A percentile compares a stretch with the other conserved stretches of the same genome.
These are phyloP conservation scores for Verticillium zaregamsianum DNA, from an alignment of 2,329 filamentous ascomycete genomes.

Conservation along the genomic window DNA sequence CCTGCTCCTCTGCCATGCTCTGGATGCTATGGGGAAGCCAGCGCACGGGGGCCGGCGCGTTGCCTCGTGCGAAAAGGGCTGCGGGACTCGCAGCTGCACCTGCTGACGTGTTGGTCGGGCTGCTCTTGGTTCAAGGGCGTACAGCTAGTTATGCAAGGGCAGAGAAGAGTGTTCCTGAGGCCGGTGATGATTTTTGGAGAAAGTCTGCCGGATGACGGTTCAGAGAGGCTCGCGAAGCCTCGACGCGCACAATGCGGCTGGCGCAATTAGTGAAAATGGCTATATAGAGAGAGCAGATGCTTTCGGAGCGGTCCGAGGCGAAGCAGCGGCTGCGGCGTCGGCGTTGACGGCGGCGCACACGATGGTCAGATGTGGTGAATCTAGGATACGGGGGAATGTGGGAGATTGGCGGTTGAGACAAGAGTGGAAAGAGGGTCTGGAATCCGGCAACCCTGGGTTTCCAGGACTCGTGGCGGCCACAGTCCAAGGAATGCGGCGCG, in stretches of 20 bases:
- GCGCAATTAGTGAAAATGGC: background rate
- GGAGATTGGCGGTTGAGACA: background rate
- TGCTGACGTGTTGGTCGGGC: background rate
- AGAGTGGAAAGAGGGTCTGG: background rate
- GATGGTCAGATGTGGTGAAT: background rate
- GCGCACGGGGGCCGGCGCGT: background rate
- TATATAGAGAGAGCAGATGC: background rate
- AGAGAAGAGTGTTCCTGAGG: background rate
- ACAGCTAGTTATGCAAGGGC: background rate
- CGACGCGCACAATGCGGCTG: background rate
- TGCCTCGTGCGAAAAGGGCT: background rate
- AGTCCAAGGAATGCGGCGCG: background rate
- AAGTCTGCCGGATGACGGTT: background rate
- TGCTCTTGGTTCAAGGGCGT: background rate
- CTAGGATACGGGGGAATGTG: background rate
- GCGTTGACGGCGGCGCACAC: background rate
- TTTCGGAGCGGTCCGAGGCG: background rate
- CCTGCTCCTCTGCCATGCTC: slow-evolving; percentile 15
- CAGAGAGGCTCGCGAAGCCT: background rate
- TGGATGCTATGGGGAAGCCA: slow-evolving; percentile 5
- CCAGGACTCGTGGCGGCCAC: background rate
- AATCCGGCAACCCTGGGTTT: background rate
- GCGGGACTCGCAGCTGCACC: background rate
- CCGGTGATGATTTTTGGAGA: background rate
- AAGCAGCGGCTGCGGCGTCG: background rate